Evolutionary conservation across 306 rosid genomes (phyloP).

Genomic region (Mimosa bimucronata): DNA sequence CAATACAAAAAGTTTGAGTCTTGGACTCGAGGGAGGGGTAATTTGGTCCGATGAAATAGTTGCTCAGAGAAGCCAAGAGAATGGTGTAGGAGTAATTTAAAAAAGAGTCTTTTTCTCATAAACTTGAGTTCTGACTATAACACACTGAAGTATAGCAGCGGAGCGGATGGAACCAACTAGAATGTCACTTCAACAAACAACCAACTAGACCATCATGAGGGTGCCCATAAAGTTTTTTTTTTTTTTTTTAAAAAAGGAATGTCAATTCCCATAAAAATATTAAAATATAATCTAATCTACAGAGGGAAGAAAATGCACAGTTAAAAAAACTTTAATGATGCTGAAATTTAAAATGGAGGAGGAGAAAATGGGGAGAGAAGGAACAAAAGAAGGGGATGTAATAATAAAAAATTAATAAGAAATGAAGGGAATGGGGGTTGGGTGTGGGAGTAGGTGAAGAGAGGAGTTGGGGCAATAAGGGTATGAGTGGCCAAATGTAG

Average conservation of each 20-base stretch:
- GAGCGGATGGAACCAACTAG: background rate
- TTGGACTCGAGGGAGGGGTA: background rate
- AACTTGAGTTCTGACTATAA: background rate
- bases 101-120: background rate
- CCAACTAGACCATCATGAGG: background rate
- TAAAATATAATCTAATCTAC: too few species aligned
- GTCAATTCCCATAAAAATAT: background rate
- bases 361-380: background rate
- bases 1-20: background rate
- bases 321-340: background rate
- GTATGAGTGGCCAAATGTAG: background rate
- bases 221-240: background rate
- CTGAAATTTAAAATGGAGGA: background rate
- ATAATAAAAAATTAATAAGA: background rate
- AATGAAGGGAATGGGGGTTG: background rate
- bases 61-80: background rate
- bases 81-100: background rate
- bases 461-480: background rate
- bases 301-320: background rate
- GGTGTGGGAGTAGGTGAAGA: background rate
- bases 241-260: background rate
- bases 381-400: background rate
- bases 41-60: background rate
- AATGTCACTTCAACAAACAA: slow-evolving; percentile 7
- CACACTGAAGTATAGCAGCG: background rate